Evolutionary conservation across 1,284 basidiomycete species (phyloP).

Genomic region (Fomitopsis palustris): DNA sequence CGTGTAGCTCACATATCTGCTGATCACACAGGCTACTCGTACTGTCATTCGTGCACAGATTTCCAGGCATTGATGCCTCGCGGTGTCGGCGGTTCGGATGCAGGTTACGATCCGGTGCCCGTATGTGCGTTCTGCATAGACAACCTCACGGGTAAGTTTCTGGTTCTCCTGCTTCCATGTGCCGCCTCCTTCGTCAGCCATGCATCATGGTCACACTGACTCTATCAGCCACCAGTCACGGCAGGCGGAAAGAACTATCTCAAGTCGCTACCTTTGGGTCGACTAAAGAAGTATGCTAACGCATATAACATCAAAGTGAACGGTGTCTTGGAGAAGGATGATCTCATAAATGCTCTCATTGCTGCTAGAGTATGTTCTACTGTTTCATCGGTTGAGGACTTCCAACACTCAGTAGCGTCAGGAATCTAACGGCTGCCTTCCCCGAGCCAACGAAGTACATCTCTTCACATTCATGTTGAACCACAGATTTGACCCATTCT

Average conservation of each 20-base stretch:
- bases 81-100: slow-evolving; percentile 33
- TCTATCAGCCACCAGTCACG: slow-evolving; percentile 48
- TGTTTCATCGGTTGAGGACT: neutral
- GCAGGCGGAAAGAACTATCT: slow-evolving; percentile 56
- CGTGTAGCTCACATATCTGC: neutral
- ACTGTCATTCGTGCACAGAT: slow-evolving; percentile 70
- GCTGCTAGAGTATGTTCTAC: slow-evolving; percentile 46
- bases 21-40: slow-evolving; percentile 52
- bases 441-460: slow-evolving; percentile 49
- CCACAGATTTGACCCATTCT: neutral
- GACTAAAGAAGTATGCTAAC: slow-evolving; percentile 62
- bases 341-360: slow-evolving; percentile 63
- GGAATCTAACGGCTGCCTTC: slow-evolving; percentile 54
- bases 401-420: slow-evolving; percentile 15
- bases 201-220: neutral
- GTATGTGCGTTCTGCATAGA: slow-evolving; percentile 76
- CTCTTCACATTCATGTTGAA: neutral
- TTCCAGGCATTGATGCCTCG: slow-evolving; percentile 74
- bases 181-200: neutral
- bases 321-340: slow-evolving; percentile 70
- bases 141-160: slow-evolving; percentile 54
- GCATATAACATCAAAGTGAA: slow-evolving; percentile 66
- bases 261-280: slow-evolving; percentile 49
- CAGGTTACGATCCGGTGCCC: slow-evolving; percentile 57
- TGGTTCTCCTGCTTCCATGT: neutral